Base-by-base conservation (phyloP, 345 rosid species). In the Populus davidiana region DNA sequence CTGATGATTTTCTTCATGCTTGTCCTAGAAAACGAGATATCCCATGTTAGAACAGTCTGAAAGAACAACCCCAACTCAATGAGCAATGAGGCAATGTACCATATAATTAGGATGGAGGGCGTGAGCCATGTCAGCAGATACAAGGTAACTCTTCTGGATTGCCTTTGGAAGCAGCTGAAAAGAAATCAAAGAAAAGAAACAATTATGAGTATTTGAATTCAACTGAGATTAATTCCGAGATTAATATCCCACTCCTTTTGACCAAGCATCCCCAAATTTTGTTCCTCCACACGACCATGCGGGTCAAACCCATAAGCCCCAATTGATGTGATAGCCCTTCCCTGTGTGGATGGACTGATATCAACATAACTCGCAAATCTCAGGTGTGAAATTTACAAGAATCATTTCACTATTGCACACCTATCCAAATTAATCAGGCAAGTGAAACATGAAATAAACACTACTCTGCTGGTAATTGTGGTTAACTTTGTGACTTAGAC, bases 91-190 rank as follows among this genome's bases (percentile, higher is more conserved):
- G 49, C 52, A 76, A 27, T 73, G 61, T 82, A 92, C 98, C 93
- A 83, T 86, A 74, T 89, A 96, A 85, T 96, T 96, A 38, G 99
- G 98, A 84, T 96, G 99, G 23, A 94, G 81, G 81, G 98, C 98
- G 84, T 96, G 99, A 5, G 98, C 98, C 99, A 96, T 94, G 85
- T 96, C 98, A 72, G 99, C 97, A 23, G 98, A 94, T 16, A 96
- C 98, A 49, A 93, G 87, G 85, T 88, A 88, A 83, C 98, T 96
- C 86, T 71, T 91, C 80, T 96, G 99, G 66, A 90, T 88, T 12
- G 98, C 97, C 84, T 92, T 96, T 82, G 87, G 88, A 79, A 91
- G 89, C 81, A 90, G 82, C 99, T 94, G 91, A 21, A 68, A 81
- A 70, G 70, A 54, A 82, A 65, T 25, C 2, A 64, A 71, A 23